Percentiles rank a stretch among this genome's conserved stretches.
Conservation (phyloP, 2,329 filamentous ascomycete species). For the Blastomyces parvus region DNA sequence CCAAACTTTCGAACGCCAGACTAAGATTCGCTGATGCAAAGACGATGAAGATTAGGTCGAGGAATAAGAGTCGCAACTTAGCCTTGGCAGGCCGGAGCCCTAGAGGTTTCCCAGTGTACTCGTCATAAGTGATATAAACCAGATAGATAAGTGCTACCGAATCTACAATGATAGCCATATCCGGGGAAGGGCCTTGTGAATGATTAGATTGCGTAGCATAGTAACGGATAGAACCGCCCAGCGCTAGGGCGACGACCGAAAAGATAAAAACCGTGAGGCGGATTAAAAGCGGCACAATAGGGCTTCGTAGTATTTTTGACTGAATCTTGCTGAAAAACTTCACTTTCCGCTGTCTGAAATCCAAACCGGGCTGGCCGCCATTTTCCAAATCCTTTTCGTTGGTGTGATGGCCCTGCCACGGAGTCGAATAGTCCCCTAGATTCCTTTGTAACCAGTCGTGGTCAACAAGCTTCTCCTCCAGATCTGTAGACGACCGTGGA, state of each 20-base stretch:
- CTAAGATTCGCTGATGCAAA: conserved; percentile 92
- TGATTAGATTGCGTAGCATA: conserved; percentile 42
- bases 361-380: conserved; percentile 39
- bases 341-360: conserved; percentile 44
- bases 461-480: conserved; percentile 35
- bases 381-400: conserved; percentile 44
- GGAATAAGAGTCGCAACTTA: conserved; percentile 80
- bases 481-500: conserved; percentile 25
- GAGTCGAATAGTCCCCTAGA: conserved; percentile 36
- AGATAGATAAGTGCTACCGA: conserved; percentile 82
- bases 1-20: conserved; percentile 76
- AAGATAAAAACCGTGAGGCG: conserved; percentile 75
- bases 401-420: conserved; percentile 43
- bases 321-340: conserved; percentile 53
- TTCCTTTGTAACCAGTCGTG: conserved; percentile 40
- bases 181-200: conserved; percentile 62
- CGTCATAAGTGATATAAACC: conserved; percentile 88
- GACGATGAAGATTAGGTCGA: conserved; percentile 93
- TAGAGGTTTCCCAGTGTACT: conserved; percentile 88
- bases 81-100: conserved; percentile 73
- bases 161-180: conserved; percentile 85
- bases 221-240: conserved; percentile 66
- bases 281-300: conserved; percentile 75
- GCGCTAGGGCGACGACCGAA: conserved; percentile 67
- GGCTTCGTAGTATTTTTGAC: conserved; percentile 63